Evolutionary conservation across 129 eudicot species (phyloP), one percentile per base, ranked within the genome.

Genomic region (Kitagawia praeruptora): DNA sequence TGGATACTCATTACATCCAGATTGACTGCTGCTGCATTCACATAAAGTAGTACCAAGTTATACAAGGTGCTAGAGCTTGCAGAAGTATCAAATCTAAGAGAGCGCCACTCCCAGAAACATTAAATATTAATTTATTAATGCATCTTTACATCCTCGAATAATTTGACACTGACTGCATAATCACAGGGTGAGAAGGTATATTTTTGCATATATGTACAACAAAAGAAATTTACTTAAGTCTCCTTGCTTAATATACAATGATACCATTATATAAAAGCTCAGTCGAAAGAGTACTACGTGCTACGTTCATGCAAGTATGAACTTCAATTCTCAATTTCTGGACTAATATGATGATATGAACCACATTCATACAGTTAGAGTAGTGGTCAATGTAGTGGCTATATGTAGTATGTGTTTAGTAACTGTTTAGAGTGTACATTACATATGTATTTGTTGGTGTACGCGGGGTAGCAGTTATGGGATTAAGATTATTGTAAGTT

Each of bases 1-100:
- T 89, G 89, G 75, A 90, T 86, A 81, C 90, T 87, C 63, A 80
- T 88, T 92, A 88, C 88, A 79, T 82, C 79, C 89, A 79, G 84
- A 72, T 78, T 5, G 75, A 78, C 8, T 28, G 63, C 45, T 11
- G 75, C 37, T 21, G 10, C 67, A 54, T 77, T 81, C 58, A 78
- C 67, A 67, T n/a, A 64, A 61, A 23, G 12, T 15, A 39, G 28
- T 9, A 72, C 64, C 27, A 75, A 80, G 78, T 70, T 61, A 67
- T 66, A 64, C 11, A 23, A 37, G 28, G 25, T 70, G 66, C 47
- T 41, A 25, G 44, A 51, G 51, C 4, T 47, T 54, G 72, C 74
- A 63, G 16, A 75, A 42, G 49, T 51, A 73, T 72, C 14, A 28
- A 67, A 67, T 67, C 41, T 67, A 1, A 67, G 14, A 13, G 25